These are phyloP conservation scores for Collybia nuda DNA, from an alignment of 768 basidiomycete genomes.

Conservation along the genomic window DNA sequence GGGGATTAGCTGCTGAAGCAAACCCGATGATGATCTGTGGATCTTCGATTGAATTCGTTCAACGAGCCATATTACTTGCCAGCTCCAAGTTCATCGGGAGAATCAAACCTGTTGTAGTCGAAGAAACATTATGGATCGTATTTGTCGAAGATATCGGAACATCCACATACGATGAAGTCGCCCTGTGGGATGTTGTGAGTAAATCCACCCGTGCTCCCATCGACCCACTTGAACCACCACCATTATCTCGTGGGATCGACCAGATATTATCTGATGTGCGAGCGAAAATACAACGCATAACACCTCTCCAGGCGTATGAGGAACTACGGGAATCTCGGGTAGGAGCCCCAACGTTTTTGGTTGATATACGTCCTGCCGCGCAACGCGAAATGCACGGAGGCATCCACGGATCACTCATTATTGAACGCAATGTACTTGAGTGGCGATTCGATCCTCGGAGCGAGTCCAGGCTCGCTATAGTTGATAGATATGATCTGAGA, in stretches of 20 bases:
- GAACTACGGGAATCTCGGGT: slow-evolving; percentile 55
- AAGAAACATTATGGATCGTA: slow-evolving; percentile 38
- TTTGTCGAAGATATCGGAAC: slow-evolving; percentile 53
- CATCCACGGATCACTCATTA: slow-evolving; percentile 66
- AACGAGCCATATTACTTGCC: slow-evolving; percentile 64
- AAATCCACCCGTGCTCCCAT: slow-evolving; percentile 60
- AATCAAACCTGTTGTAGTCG: slow-evolving; percentile 37
- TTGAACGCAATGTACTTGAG: slow-evolving; percentile 78
- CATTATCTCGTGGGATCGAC: slow-evolving; percentile 60
- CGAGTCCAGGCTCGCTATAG: slow-evolving; percentile 58
- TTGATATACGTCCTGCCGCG: slow-evolving; percentile 71
- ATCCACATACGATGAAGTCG: slow-evolving; percentile 59
- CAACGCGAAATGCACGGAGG: slow-evolving; percentile 58
- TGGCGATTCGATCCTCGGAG: slow-evolving; percentile 78
- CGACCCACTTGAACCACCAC: slow-evolving; percentile 62
- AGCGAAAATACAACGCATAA: slow-evolving; percentile 63
- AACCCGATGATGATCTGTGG: slow-evolving; percentile 60
- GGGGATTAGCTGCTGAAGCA: slow-evolving; percentile 21
- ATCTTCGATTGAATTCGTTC: slow-evolving; percentile 53
- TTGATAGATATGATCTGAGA: slow-evolving; percentile 72
- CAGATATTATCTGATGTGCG: slow-evolving; percentile 59
- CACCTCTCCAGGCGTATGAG: slow-evolving; percentile 56
- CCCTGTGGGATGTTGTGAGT: slow-evolving; percentile 69
- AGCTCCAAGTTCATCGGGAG: slow-evolving; percentile 72
- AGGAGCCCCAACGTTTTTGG: slow-evolving; percentile 66